Percentiles rank a stretch among this genome's conserved stretches.
phyloP scores from a whole-genome alignment of 129 eudicot genomes.

The Calendula officinalis region DNA sequence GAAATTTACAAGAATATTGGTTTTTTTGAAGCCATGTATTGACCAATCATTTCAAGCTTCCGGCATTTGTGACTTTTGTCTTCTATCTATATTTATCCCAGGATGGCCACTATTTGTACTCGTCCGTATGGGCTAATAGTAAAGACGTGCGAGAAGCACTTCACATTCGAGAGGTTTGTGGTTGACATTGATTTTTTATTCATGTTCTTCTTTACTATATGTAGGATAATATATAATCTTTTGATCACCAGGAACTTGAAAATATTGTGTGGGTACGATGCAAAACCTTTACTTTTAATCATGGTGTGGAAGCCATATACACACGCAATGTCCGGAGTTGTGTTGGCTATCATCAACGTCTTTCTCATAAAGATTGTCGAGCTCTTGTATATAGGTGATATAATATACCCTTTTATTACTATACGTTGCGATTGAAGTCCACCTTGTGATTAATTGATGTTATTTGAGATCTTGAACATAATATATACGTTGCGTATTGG shows the following conservation, averaged over 20 bases:
- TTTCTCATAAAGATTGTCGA: conserved; percentile 16
- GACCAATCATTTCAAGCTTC: background rate
- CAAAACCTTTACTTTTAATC: background rate
- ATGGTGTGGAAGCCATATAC: background rate
- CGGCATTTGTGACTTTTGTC: background rate
- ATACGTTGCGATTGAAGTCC: no score
- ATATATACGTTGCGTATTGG: background rate
- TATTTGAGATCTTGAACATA: background rate
- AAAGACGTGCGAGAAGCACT: conserved; percentile 34
- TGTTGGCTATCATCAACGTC: conserved; percentile 24
- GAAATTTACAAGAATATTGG: background rate
- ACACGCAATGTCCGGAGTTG: conserved; percentile 20
- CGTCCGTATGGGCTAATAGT: conserved; percentile 23
- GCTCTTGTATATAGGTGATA: conserved; percentile 31
- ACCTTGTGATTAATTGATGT: no score
- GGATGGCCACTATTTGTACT: conserved; percentile 14
- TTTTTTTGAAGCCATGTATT: background rate
- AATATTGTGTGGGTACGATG: conserved; percentile 28
- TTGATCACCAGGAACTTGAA: conserved; percentile 15
- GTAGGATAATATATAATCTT: background rate
- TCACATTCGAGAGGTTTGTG: conserved; percentile 27
- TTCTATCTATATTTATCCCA: background rate
- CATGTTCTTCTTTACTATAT: conserved; percentile 7
- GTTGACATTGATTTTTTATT: background rate
- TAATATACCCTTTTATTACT: background rate